Evolutionary conservation across 1,139 yeast species (phyloP), one percentile per base, ranked within the genome.

Genomic region (Pichia sp.): DNA sequence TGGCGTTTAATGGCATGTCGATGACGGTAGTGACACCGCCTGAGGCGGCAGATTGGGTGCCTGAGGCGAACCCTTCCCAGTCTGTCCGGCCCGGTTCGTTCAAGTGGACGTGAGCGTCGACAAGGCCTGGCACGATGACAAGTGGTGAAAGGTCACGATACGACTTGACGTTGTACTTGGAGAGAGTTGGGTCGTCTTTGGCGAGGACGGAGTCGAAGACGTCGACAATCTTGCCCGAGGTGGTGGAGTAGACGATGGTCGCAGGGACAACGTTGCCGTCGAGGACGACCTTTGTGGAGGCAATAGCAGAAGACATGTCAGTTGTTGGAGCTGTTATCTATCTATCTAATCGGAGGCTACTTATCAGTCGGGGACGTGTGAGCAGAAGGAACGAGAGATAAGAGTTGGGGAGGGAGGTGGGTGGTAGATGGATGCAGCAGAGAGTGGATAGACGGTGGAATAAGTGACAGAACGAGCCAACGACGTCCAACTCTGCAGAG

Each of bases 1-100:
- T 85, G 3, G 97, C 96, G 65, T 91, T 91, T 60, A 91, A 71
- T 0, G 98, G 98, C 98, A 91, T 91, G 64, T 91, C 98, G 27
- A 91, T 79, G 14, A 91, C 95, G 0, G 97, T 89, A 19, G 98
- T 91, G 42, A 91, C 97, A 51, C 98, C 98, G 24, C 98, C 98
- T 7, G 91, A 75, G 2, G 95, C 94, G 1, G 96, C 96, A 3
- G 96, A 85, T 61, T 83, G 83, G 1, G 97, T 90, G 0, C 97
- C 97, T 0, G 95, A 84, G 40, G 82, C 95, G 64, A 90, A 90
- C 1, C 96, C 97, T 68, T 90, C 97, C 96, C 96, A 90, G 53
- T 87, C 95, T 0, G 96, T 89, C 57, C 96, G 71, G 4, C 96
- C 96, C 0, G 97, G 97, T 67, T 90, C 97, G 65, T 90, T 90